Base-by-base conservation (phyloP, 2,329 filamentous ascomycete species). In the Monilinia aucupariae region DNA sequence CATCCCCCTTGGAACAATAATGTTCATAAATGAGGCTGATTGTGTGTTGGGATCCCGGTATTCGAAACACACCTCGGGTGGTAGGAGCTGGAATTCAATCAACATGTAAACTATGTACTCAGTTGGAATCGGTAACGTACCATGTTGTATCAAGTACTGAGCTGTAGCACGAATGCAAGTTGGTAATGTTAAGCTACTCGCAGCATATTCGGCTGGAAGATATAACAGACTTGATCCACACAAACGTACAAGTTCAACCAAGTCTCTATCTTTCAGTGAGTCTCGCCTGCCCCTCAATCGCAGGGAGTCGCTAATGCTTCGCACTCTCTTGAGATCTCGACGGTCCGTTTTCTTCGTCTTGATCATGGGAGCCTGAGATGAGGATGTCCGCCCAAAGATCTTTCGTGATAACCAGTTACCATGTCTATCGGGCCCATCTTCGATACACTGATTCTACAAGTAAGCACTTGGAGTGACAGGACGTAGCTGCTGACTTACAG, bases 121-220 rank as follows among this genome's bases (percentile, higher is more conserved):
- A 49, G 25, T 34, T 25, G 17, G 6, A 34, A 39, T n/a, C 43
- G n/a, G 20, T 22, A n/a, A 63, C 77, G 70, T 70, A 84, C 83
- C 82, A 72, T 87, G 75, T 54, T 87, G 82, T 3, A 85, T 78
- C 12, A 89, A 78, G 71, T 85, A 81, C 66, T 88, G 83, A n/a
- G 82, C 85, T 10, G 83, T 85, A 12, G 86, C 86, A 51, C 86
- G 83, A 55, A 89, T 78, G 67, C 86, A 87, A 4, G 86, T 88
- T 10, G 86, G 86, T 37, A 89, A 74, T 22, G 82, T 75, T 32
- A 89, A 74, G 30, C 81, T 80, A 22, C 80, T 78, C 1, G 84
- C 80, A 4, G 84, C 77, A 68, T 86, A 83, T 60, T 85, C 84
- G 3, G 77, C 67, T 0, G 85, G 85, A 10, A 89, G 75, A 68